Conservation (phyloP, 2,329 filamentous ascomycete genomes). For the Colletotrichum sp. region DNA sequence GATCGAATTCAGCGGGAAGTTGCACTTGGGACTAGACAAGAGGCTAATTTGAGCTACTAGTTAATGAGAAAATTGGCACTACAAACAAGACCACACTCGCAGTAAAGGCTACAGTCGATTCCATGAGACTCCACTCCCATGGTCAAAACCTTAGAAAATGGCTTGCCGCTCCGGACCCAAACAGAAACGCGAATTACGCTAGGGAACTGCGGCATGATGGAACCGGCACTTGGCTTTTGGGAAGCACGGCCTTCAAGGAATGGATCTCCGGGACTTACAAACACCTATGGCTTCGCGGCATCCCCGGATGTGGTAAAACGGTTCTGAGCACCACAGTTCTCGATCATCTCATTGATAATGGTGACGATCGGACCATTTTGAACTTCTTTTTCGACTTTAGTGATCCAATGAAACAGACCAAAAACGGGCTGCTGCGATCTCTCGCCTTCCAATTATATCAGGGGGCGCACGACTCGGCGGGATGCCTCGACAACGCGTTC, state of each 20-base stretch:
- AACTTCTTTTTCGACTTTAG: conserved; percentile 28
- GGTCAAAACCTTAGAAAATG: too few relatives aligned
- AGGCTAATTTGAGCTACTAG: too few relatives aligned
- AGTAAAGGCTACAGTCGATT: too few relatives aligned
- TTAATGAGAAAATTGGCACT: background rate
- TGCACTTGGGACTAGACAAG: too few relatives aligned
- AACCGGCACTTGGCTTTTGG: conserved; percentile 20
- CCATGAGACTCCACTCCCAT: too few relatives aligned
- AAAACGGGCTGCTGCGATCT: conserved; percentile 17
- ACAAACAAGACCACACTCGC: too few relatives aligned
- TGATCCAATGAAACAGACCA: conserved; percentile 22
- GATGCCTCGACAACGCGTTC: background rate
- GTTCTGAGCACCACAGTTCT: conserved; percentile 21
- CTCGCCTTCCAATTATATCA: conserved; percentile 26
- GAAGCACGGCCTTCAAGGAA: background rate
- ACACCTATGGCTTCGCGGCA: conserved; percentile 25
- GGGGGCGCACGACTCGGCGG: background rate
- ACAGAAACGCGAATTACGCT: conserved; percentile 13
- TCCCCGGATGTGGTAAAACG: conserved; percentile 25
- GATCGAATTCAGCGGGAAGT: too few relatives aligned
- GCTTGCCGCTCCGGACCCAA: conserved; percentile 13
- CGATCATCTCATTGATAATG: conserved; percentile 11
- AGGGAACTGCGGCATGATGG: conserved; percentile 9
- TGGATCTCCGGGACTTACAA: conserved; percentile 19
- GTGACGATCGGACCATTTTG: background rate